A percentile compares a stretch with the other conserved stretches of the same genome.
These are phyloP conservation scores for Flaveria bidentis DNA, from an alignment of 129 eudicot genomes.

Conservation along the genomic window DNA sequence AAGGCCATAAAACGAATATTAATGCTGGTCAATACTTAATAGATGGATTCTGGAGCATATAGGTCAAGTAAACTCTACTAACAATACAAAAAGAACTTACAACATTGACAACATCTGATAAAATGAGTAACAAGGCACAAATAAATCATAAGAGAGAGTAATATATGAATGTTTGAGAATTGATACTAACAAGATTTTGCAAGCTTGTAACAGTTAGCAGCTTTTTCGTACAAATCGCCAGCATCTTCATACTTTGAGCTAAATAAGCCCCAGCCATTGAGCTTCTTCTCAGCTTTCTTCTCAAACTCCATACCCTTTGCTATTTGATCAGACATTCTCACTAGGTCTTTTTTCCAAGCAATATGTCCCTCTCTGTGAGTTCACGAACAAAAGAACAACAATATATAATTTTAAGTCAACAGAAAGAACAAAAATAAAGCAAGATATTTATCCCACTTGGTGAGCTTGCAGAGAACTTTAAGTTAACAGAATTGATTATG, in stretches of 20 bases:
- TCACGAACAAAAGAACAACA: constrained; percentile 1
- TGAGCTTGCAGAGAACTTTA: constrained; percentile 9
- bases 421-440: constrained; percentile 11
- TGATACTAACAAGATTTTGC: constrained; percentile 70
- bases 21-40: background rate
- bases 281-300: constrained; percentile 91
- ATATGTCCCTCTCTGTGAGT: constrained; percentile 27
- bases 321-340: constrained; percentile 67
- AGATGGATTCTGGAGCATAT: constrained; percentile 1
- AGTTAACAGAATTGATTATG: background rate
- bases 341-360: constrained; percentile 4
- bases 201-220: constrained; percentile 86
- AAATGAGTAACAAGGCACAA: background rate
- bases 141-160: background rate
- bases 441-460: constrained; percentile 25
- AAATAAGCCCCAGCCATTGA: constrained; percentile 73
- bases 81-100: background rate
- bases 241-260: constrained; percentile 88
- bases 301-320: constrained; percentile 72
- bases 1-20: background rate
- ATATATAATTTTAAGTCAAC: background rate
- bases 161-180: background rate
- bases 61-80: background rate
- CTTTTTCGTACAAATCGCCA: constrained; percentile 76
- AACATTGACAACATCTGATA: background rate